Percentiles rank a stretch among this genome's conserved stretches.
Conservation (phyloP, 352 stramenopile species). For the Bremia lactucae region DNA sequence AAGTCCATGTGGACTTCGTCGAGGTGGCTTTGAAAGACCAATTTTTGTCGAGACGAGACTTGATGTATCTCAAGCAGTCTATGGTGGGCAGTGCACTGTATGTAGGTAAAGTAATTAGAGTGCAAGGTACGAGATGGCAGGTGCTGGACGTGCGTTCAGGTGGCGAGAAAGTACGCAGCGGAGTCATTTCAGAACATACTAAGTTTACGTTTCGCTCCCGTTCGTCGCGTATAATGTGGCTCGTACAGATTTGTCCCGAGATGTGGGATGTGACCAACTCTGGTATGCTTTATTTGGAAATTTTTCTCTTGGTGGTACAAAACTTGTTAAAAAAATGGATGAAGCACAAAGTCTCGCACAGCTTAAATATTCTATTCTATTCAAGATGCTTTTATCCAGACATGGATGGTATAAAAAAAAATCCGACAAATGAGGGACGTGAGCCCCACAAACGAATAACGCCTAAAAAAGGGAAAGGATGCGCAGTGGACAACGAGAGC, state of each 20-base stretch:
- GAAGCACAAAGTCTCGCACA: slow-evolving; percentile 84
- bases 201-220: slow-evolving; percentile 94
- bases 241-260: slow-evolving; percentile 93
- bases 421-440: slow-evolving; percentile 8
- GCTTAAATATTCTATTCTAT: slow-evolving; percentile 90
- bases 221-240: slow-evolving; percentile 94
- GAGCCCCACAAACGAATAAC: slow-evolving; percentile 10
- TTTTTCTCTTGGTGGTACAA: slow-evolving; percentile 71
- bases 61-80: slow-evolving; percentile 78
- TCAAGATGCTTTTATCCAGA: slow-evolving; percentile 81
- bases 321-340: slow-evolving; percentile 87
- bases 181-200: slow-evolving; percentile 90
- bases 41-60: slow-evolving; percentile 87
- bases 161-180: slow-evolving; percentile 78
- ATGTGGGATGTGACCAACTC: slow-evolving; percentile 91
- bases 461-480: slow-evolving; percentile 12
- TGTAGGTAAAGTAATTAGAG: slow-evolving; percentile 65
- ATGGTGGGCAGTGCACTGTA: slow-evolving; percentile 62
- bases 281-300: slow-evolving; percentile 85
- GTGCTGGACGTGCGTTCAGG: slow-evolving; percentile 87
- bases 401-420: slow-evolving; percentile 36
- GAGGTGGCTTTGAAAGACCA: slow-evolving; percentile 87
- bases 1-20: slow-evolving; percentile 81
- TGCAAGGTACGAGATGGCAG: slow-evolving; percentile 68
- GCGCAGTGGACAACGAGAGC: slow-evolving; percentile 16